Percentiles rank a stretch among this genome's conserved stretches.
Evolutionary conservation across 345 rosid species (phyloP).

Genomic region (Salix dunnii): DNA sequence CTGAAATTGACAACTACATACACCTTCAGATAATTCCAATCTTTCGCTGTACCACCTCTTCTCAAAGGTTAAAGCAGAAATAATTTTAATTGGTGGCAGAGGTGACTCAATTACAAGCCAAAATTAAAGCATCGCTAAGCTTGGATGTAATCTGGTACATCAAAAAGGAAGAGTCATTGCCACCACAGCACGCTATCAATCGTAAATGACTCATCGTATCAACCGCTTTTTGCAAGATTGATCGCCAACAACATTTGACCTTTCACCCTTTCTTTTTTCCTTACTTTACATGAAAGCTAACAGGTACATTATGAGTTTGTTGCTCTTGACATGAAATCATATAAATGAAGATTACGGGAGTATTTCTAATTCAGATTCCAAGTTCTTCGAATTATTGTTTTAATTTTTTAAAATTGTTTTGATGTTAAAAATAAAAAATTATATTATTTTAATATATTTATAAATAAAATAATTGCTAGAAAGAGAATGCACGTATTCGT

Average conservation of each 20-base stretch:
- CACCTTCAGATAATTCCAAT: too few relatives aligned
- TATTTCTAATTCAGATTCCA: too few relatives aligned
- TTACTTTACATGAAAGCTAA: background rate
- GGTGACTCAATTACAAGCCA: background rate
- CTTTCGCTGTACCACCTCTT: too few relatives aligned
- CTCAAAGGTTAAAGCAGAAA: too few relatives aligned
- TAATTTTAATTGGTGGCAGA: background rate
- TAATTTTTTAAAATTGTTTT: too few relatives aligned
- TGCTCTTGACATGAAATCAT: background rate
- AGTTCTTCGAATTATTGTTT: too few relatives aligned
- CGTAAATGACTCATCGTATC: background rate
- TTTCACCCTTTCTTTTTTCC: background rate
- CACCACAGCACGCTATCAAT: background rate
- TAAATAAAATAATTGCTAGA: too few relatives aligned
- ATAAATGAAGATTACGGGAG: background rate
- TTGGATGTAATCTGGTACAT: background rate
- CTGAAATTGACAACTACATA: too few relatives aligned
- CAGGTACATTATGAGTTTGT: background rate
- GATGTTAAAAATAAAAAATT: too few relatives aligned
- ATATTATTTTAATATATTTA: too few relatives aligned
- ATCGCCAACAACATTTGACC: background rate
- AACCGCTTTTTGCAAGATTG: background rate
- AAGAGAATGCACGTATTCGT: too few relatives aligned
- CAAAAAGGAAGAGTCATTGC: background rate
- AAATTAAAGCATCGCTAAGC: background rate